Percentiles rank a stretch among this genome's conserved stretches.
Conservation (phyloP, 257 asterid species). For the Forsythia suspensa region DNA sequence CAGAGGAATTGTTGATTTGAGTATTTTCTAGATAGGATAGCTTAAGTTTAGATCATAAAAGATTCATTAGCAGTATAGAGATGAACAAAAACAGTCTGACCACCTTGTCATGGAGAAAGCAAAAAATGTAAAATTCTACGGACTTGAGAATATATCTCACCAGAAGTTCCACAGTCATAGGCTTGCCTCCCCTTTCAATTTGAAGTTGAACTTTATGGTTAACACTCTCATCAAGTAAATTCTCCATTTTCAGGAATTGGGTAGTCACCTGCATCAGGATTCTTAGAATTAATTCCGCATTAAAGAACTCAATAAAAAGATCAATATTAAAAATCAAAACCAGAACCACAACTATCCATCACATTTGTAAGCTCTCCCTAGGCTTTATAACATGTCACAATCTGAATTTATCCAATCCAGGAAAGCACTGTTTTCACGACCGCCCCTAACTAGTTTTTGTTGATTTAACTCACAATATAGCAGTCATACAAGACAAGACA, state of each 20-base stretch:
- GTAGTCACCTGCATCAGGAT: constrained; percentile 74
- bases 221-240: constrained; percentile 85
- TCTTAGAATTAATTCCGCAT: constrained; percentile 25
- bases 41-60: not conserved
- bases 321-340: not conserved
- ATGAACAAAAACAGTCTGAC: not conserved
- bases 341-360: not conserved
- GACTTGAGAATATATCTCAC: constrained; percentile 40
- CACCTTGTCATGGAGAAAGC: constrained; percentile 6
- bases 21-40: constrained; percentile 9
- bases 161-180: constrained; percentile 68
- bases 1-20: not conserved
- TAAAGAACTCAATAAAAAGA: constrained; percentile 10
- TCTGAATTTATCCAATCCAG: not conserved
- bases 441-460: not conserved
- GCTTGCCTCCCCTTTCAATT: constrained; percentile 96
- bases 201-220: constrained; percentile 71
- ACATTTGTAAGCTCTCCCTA: not conserved
- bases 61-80: not conserved
- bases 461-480: not conserved
- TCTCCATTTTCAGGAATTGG: constrained; percentile 91
- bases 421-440: not conserved
- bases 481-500: not conserved
- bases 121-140: not conserved
- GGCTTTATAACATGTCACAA: not conserved